These are phyloP conservation scores for Grosmannia penicillata DNA, from an alignment of 2,329 filamentous ascomycete species.

Conservation along the genomic window DNA sequence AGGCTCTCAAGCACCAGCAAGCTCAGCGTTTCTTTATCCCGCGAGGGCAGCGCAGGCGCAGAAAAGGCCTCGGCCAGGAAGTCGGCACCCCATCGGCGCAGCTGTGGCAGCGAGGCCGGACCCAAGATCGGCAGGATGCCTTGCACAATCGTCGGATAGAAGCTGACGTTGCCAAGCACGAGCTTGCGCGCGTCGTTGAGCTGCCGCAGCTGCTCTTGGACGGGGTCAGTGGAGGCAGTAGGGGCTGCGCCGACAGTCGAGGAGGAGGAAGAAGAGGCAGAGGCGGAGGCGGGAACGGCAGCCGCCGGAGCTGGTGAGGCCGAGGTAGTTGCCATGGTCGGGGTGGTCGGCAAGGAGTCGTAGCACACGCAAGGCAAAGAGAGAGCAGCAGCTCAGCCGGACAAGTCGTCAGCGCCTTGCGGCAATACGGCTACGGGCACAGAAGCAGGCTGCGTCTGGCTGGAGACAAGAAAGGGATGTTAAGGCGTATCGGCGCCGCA, in stretches of 20 bases:
- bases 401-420: no score
- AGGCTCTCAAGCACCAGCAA: conserved; percentile 66
- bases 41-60: conserved; percentile 63
- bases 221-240: conserved; percentile 20
- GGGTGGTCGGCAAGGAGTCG: not conserved
- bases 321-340: not conserved
- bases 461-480: no score
- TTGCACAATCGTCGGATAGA: conserved; percentile 84
- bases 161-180: conserved; percentile 70
- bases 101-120: conserved; percentile 56
- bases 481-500: no score
- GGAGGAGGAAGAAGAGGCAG: not conserved
- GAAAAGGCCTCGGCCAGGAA: conserved; percentile 94
- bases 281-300: not conserved
- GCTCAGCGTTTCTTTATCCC: conserved; percentile 69
- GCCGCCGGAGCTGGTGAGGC: not conserved
- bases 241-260: not conserved
- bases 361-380: not conserved
- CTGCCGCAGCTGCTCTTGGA: conserved; percentile 69
- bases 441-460: no score
- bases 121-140: conserved; percentile 87
- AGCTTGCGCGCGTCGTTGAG: conserved; percentile 83
- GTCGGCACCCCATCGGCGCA: conserved; percentile 90
- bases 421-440: not conserved
- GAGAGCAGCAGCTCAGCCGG: no score